Conservation (phyloP, 176 grass and related monocot genomes). For the Triticum monococcum region DNA sequence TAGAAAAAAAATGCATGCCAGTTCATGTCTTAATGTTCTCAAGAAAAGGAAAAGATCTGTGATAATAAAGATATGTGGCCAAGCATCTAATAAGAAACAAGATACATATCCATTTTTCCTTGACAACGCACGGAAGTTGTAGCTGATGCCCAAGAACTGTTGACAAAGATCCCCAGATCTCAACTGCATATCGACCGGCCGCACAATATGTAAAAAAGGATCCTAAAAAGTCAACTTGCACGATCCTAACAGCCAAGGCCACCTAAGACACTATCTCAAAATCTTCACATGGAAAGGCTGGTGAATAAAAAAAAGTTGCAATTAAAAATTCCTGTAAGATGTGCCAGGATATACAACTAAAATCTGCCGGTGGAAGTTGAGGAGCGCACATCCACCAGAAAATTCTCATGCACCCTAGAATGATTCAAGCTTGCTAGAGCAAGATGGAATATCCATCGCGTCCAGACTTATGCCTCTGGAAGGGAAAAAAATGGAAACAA, state of each 20-base stretch:
- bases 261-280: slow-evolving; percentile 1
- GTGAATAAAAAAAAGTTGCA: not conserved
- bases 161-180: slow-evolving; percentile 9
- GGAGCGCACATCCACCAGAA: not conserved
- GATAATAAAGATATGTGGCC: not conserved
- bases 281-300: slow-evolving; percentile 1
- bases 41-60: not conserved
- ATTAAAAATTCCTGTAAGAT: not conserved
- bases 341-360: not conserved
- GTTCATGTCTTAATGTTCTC: not conserved
- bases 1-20: not conserved
- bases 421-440: slow-evolving; percentile 12
- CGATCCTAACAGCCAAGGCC: slow-evolving; percentile 15
- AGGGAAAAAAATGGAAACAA: not conserved
- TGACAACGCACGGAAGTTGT: not conserved
- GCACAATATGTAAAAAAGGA: slow-evolving; percentile 1
- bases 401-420: not conserved
- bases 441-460: not conserved
- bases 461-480: not conserved
- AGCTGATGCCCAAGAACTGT: not conserved
- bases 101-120: not conserved
- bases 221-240: not conserved
- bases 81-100: slow-evolving; percentile 1
- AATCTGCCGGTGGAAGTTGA: not conserved
- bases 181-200: not conserved